Evolutionary conservation across 2,329 filamentous ascomycete genomes (phyloP), one percentile per base, ranked within the genome.

Genomic region (Colletotrichum lupini): DNA sequence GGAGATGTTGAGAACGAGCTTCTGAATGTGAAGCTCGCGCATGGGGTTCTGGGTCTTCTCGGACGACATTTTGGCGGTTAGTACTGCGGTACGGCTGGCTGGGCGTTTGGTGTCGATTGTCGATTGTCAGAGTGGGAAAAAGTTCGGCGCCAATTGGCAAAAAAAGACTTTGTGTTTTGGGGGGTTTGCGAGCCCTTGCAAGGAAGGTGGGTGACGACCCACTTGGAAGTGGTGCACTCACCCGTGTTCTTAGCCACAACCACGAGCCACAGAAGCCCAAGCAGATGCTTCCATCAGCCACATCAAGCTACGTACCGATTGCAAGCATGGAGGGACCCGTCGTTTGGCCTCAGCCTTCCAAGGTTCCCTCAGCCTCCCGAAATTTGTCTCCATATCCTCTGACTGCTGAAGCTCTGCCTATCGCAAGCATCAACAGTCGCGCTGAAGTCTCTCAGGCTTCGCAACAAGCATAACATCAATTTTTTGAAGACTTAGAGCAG

Each of bases 11-110:
- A 98, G 94, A 87, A 98, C 95, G 87, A 98, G 94, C 92, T 98
- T 98, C 90, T 97, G 95, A 89, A 98, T 97, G 91, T 95, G 95
- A 86, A 98, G 94, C 91, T 99, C 96, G 91, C 95, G 94, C 97
- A 99, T 99, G 90, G 97, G 96, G 92, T 99, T 99, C 87, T 91
- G 89, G 86, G 90, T 86, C 92, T 98, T 98, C 86, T 96, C 94
- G 87, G 93, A 89, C 83, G 93, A 89, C 83, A 85, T 85, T 79
- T 80, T 77, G 65, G 74, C 80, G 76, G 78, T 81, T 80, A 78
- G 77, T 78, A 80, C 80, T 77, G 76, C 77, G 60, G 46, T 61
- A 37, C 49, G 76, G 76, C 79, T 76, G 76, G 76, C 71, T 78
- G 66, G 61, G 78, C 53, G 55, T 77, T 76, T 32, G 52, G 24